phyloP scores from a whole-genome alignment of 129 eudicot species.

The Escallonia rubra region DNA sequence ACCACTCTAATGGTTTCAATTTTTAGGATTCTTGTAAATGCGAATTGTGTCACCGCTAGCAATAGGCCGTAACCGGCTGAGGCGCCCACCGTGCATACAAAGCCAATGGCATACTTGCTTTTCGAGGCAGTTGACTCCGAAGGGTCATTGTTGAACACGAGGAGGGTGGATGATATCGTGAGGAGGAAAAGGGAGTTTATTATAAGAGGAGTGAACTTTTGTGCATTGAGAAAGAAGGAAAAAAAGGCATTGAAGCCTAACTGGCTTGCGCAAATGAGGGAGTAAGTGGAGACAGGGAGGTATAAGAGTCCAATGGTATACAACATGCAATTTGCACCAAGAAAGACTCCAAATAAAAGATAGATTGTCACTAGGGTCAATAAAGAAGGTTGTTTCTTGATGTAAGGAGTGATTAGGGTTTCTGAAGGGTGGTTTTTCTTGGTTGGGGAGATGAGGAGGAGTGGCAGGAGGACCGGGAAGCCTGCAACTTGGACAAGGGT shows the following conservation, averaged over 20 bases:
- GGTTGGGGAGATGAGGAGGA: conserved; percentile 13
- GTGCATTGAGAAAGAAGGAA: conserved; percentile 35
- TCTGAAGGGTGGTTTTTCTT: neutral
- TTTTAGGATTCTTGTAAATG: conserved; percentile 21
- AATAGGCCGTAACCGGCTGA: conserved; percentile 28
- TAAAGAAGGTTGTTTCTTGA: conserved; percentile 8
- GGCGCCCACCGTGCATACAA: conserved; percentile 26
- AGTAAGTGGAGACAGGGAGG: conserved; percentile 44
- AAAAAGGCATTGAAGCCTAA: conserved; percentile 46
- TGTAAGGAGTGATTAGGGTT: neutral
- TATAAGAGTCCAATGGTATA: conserved; percentile 39
- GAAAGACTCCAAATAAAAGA: conserved; percentile 26
- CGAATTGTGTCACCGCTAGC: conserved; percentile 33
- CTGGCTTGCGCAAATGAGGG: conserved; percentile 38
- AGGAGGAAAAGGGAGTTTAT: conserved; percentile 39
- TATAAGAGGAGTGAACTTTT: conserved; percentile 35
- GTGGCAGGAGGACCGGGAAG: conserved; percentile 40
- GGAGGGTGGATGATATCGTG: conserved; percentile 38
- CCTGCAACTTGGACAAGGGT: conserved; percentile 29
- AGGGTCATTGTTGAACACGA: conserved; percentile 21
- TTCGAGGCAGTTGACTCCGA: conserved; percentile 12
- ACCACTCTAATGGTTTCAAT: conserved; percentile 10
- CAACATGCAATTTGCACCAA: conserved; percentile 27
- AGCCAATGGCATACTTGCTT: conserved; percentile 25
- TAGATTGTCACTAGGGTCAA: conserved; percentile 9